These are phyloP conservation scores for Thuidium tamariscinum DNA, from an alignment of 225 moss, liverwort and hornwort genomes.

Conservation along the genomic window DNA sequence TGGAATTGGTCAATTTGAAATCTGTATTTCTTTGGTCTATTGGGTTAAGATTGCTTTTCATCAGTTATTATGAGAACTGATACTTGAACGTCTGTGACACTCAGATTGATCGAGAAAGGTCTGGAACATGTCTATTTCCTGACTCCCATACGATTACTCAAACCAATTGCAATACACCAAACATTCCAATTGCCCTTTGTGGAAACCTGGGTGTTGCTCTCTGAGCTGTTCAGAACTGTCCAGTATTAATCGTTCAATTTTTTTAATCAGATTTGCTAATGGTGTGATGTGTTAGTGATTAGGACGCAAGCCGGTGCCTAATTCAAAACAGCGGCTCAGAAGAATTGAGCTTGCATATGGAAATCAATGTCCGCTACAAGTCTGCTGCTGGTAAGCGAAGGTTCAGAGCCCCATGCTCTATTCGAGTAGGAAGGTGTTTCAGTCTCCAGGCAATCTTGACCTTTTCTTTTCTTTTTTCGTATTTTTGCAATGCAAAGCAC, in stretches of 20 bases:
- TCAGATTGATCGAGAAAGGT: neutral
- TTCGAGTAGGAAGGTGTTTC: neutral
- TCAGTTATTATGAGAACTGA: neutral
- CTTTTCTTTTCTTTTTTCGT: neutral
- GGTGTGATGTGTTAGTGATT: neutral
- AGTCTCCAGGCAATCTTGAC: neutral
- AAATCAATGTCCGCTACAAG: constrained; percentile 7
- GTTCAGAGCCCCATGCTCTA: neutral
- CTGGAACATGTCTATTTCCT: neutral
- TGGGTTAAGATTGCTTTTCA: neutral
- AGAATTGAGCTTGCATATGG: constrained; percentile 7
- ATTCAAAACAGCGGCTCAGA: neutral
- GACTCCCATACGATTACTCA: neutral
- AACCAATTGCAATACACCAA: neutral
- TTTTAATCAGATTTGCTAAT: neutral
- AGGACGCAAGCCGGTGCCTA: constrained; percentile 28
- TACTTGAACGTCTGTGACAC: neutral
- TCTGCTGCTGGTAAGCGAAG: constrained; percentile 3
- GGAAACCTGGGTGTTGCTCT: neutral
- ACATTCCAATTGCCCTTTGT: neutral
- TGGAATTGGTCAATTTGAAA: neutral
- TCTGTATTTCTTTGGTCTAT: neutral
- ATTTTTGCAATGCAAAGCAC: neutral
- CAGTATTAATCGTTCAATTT: neutral
- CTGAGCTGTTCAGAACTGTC: neutral